phyloP scores from a whole-genome alignment of 1,284 basidiomycete species.

The Tranzscheliella williamsii region DNA sequence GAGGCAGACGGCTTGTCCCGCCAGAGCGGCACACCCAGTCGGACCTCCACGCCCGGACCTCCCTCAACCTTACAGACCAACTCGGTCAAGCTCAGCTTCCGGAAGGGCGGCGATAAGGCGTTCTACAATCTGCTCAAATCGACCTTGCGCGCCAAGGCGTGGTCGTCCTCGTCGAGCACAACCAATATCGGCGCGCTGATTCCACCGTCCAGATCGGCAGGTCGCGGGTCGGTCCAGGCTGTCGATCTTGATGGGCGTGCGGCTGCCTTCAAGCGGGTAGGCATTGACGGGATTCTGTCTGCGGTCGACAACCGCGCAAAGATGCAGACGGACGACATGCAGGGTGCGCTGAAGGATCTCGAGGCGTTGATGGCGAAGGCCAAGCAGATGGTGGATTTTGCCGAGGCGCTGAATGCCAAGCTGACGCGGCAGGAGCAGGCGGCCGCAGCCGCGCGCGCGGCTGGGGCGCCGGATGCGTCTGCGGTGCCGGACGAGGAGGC shows the following conservation, averaged over 20 bases:
- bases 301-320: constrained; percentile 62
- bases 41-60: constrained; percentile 67
- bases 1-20: constrained; percentile 25
- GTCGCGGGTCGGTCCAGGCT: constrained; percentile 8
- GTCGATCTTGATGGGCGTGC: constrained; percentile 41
- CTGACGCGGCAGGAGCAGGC: constrained; percentile 68
- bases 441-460: constrained; percentile 20
- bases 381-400: constrained; percentile 85
- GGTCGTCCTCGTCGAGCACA: constrained; percentile 63
- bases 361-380: constrained; percentile 90
- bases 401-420: constrained; percentile 82
- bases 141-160: constrained; percentile 75
- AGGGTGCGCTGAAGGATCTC: constrained; percentile 80
- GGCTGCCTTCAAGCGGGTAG: constrained; percentile 28
- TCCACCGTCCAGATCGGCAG: neutral
- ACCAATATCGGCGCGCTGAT: neutral
- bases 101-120: constrained; percentile 82
- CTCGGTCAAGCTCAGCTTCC: constrained; percentile 71
- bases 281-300: constrained; percentile 38
- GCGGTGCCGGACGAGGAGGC: constrained; percentile 65
- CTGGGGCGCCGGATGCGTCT: constrained; percentile 12
- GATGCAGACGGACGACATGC: constrained; percentile 73
- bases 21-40: constrained; percentile 21
- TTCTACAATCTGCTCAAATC: constrained; percentile 81
- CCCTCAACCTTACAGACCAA: constrained; percentile 66